Percentiles rank a stretch among this genome's conserved stretches.
Conservation (phyloP, 2,329 filamentous ascomycete species). For the Trichothecium sympodiale region DNA sequence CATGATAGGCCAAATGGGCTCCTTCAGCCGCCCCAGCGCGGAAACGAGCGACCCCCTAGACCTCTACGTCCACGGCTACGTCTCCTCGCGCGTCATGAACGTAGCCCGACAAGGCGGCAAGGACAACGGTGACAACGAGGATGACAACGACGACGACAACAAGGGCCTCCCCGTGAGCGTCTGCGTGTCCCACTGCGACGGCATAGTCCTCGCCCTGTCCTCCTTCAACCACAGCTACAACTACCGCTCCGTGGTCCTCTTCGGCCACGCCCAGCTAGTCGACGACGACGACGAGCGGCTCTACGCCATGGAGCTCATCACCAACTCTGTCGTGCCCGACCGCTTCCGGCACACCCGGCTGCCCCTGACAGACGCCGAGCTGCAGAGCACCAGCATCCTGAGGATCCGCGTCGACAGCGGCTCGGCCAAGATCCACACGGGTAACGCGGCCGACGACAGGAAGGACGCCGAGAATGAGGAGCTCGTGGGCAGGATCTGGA, state of each 20-base stretch:
- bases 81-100: slow-evolving; percentile 67
- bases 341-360: slow-evolving; percentile 60
- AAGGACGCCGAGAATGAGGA: slow-evolving; percentile 33
- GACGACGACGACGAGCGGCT: slow-evolving; percentile 58
- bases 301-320: slow-evolving; percentile 70
- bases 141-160: slow-evolving; percentile 1
- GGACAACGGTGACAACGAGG: slow-evolving; percentile 10
- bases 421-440: slow-evolving; percentile 63
- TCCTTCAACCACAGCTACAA: slow-evolving; percentile 78
- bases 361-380: slow-evolving; percentile 62
- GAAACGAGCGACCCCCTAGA: slow-evolving; percentile 55
- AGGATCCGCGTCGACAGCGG: slow-evolving; percentile 57
- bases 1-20: slow-evolving; percentile 78
- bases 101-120: slow-evolving; percentile 25
- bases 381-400: slow-evolving; percentile 64
- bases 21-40: slow-evolving; percentile 51
- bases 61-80: slow-evolving; percentile 76
- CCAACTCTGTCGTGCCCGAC: slow-evolving; percentile 56
- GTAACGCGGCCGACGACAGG: slow-evolving; percentile 46
- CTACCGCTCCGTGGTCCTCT: slow-evolving; percentile 70
- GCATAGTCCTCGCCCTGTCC: slow-evolving; percentile 67
- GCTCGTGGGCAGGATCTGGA: slow-evolving; percentile 36
- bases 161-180: slow-evolving; percentile 60
- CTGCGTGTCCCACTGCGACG: slow-evolving; percentile 65
- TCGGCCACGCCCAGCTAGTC: slow-evolving; percentile 62